Percentiles rank a stretch among this genome's conserved stretches.
Evolutionary conservation across 768 basidiomycete species (phyloP).

Genomic region (Tubosaeta brunneosetosa): DNA sequence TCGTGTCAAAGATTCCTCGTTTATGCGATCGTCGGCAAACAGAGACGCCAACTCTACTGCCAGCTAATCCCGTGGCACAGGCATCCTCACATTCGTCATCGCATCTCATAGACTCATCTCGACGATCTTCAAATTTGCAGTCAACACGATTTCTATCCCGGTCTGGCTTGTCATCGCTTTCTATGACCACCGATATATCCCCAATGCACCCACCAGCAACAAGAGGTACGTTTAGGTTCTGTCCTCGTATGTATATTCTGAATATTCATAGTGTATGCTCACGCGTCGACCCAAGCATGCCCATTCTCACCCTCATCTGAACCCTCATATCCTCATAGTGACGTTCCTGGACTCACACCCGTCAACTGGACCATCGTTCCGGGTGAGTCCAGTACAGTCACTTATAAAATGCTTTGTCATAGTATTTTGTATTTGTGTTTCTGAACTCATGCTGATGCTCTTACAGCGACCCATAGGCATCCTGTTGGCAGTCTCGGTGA

Average conservation of each 20-base stretch:
- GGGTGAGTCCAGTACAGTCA: constrained; percentile 2
- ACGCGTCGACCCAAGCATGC: constrained; percentile 12
- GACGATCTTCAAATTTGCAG: background rate
- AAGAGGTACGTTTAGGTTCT: constrained; percentile 4
- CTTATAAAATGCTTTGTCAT: background rate
- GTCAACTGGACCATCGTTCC: constrained; percentile 8
- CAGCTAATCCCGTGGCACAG: background rate
- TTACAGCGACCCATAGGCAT: constrained; percentile 1
- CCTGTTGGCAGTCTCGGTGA: constrained; percentile 4
- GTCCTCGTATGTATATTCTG: background rate
- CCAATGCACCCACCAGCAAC: background rate
- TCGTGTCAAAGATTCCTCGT: background rate
- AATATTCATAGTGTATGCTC: constrained; percentile 9
- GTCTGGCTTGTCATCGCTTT: background rate
- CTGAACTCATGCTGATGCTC: background rate
- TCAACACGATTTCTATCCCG: background rate
- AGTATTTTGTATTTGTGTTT: background rate
- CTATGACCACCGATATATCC: background rate
- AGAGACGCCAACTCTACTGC: background rate
- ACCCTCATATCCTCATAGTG: background rate
- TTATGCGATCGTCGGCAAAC: background rate
- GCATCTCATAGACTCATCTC: background rate
- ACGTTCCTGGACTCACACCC: background rate
- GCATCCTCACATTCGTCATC: background rate
- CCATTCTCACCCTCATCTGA: background rate